Evolutionary conservation across 306 rosid species (phyloP).

Genomic region (Pyrus communis): DNA sequence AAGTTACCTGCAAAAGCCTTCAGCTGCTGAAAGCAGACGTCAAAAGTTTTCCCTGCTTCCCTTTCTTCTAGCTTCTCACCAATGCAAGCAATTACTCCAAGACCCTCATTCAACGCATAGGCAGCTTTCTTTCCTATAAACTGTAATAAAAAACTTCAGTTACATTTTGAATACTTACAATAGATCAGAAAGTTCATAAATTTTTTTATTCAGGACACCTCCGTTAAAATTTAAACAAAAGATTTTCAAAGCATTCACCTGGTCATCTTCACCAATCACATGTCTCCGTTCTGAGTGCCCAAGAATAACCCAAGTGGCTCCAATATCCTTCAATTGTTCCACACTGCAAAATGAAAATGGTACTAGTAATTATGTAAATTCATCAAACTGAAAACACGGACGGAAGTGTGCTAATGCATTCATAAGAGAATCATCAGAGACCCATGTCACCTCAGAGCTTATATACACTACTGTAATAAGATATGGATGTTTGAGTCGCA

Average conservation of each 20-base stretch:
- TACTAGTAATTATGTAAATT: slow-evolving; percentile 2
- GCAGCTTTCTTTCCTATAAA: slow-evolving; percentile 97
- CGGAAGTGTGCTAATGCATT: not conserved
- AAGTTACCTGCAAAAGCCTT: slow-evolving; percentile 80
- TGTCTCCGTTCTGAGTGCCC: slow-evolving; percentile 99
- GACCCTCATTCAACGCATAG: slow-evolving; percentile 89
- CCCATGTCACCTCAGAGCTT: not conserved
- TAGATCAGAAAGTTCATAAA: slow-evolving; percentile 10
- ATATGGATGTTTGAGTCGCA: not conserved
- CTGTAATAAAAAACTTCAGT: slow-evolving; percentile 44
- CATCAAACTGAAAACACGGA: not conserved
- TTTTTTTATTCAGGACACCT: slow-evolving; percentile 11
- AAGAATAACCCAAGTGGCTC: slow-evolving; percentile 93
- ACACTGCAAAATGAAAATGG: slow-evolving; percentile 41
- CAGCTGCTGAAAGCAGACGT: slow-evolving; percentile 70
- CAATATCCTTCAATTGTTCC: slow-evolving; percentile 89
- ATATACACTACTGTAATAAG: not conserved
- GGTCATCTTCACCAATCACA: slow-evolving; percentile 85
- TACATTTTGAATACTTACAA: slow-evolving; percentile 7
- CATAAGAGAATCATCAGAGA: not conserved
- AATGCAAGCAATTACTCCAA: slow-evolving; percentile 95
- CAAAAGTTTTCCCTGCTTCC: slow-evolving; percentile 96
- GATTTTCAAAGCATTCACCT: slow-evolving; percentile 46
- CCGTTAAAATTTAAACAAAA: not conserved
- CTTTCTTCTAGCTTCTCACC: slow-evolving; percentile 88